Evolutionary conservation across 2,329 filamentous ascomycete genomes (phyloP), one percentile per base, ranked within the genome.

Genomic region (Colletotrichum magnum): DNA sequence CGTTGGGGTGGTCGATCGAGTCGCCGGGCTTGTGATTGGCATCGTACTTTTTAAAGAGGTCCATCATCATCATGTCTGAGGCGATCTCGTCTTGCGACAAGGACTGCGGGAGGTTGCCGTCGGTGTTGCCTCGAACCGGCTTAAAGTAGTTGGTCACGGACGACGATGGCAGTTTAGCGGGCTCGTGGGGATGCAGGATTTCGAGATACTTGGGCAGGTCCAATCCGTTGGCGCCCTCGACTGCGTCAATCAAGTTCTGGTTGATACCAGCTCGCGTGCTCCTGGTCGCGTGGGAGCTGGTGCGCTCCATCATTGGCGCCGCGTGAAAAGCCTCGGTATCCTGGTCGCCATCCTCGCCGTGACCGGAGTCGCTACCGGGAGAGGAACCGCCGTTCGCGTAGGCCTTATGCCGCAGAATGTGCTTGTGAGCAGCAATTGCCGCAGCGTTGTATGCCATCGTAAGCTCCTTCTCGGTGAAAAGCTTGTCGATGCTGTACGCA

Each of bases 401-500:
- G 41, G 82, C 76, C 58, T 86, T 87, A 75, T 89, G 88, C 43
- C 88, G 86, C 60, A 90, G 79, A 65, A 91, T 84, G 74, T 90
- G 88, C 70, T 88, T 87, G 76, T 91, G 88, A 9, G 90, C 86
- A 2, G 89, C 89, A 21, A 90, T 74, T 36, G 90, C 89, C 5
- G 90, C 87, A 5, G 84, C 81, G 69, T 91, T 91, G 77, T 91
- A 91, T 32, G 88, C 88, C 82, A 92, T 86, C 5, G 87, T 85
- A 36, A 92, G 83, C 79, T 92, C 90, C 78, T 90, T 92, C 73
- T 92, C 90, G 0, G 90, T 92, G 58, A 92, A 92, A 45, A 92
- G 85, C 81, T 92, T 92, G 74, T 92, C 89, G 68, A 92, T 87
- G 76, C 87, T 91, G 77, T 90, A 91, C 2, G 89, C 80, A 0